Conservation (phyloP, 2,329 filamentous ascomycete genomes). For the Cladosporium oxysporum region DNA sequence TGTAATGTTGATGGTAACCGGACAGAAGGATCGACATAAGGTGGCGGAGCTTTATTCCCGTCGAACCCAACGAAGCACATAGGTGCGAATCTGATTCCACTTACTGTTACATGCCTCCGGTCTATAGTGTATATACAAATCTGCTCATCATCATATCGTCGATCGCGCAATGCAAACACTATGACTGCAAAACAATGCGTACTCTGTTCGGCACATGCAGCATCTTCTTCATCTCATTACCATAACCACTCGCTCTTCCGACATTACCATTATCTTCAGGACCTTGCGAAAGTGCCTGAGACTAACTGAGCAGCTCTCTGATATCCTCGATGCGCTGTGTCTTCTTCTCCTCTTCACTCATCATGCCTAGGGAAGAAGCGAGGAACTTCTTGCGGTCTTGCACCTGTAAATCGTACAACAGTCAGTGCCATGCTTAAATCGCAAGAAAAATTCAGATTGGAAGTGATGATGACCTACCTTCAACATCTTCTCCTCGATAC, state of each 20-base stretch:
- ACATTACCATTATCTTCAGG: background rate
- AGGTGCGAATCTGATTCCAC: too few relatives aligned
- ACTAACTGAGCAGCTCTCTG: constrained; percentile 75
- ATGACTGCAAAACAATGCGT: background rate
- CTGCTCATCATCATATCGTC: background rate
- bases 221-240: background rate
- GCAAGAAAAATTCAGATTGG: background rate
- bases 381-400: constrained; percentile 97
- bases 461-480: constrained; percentile 7
- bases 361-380: constrained; percentile 92
- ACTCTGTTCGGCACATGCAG: constrained; percentile 5
- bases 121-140: background rate
- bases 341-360: constrained; percentile 90
- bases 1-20: background rate
- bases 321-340: constrained; percentile 90
- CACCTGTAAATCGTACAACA: constrained; percentile 49
- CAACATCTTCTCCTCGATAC: constrained; percentile 94
- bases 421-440: background rate
- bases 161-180: background rate
- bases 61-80: background rate
- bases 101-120: too few relatives aligned
- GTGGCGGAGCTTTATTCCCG: background rate
- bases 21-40: background rate
- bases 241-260: background rate
- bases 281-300: background rate